These are phyloP conservation scores for Neurospora discreta DNA, from an alignment of 495 filamentous ascomycete genomes.

Conservation along the genomic window DNA sequence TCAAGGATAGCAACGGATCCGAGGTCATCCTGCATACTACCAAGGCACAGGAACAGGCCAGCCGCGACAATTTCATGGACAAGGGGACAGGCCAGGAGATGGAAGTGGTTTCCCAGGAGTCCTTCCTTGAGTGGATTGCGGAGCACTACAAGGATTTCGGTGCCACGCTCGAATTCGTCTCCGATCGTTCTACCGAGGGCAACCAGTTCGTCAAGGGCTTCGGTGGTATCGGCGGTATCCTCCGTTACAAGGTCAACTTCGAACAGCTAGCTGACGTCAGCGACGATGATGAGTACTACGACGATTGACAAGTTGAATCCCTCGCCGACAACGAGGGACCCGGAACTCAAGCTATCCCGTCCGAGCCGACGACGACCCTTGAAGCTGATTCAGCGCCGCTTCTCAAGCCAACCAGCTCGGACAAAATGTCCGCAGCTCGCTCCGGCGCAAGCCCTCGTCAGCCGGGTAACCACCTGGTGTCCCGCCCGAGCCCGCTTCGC, in stretches of 20 bases:
- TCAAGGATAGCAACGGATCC: conserved; percentile 62
- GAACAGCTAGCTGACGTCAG: conserved; percentile 91
- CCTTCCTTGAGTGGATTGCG: conserved; percentile 97
- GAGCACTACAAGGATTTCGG: conserved; percentile 97
- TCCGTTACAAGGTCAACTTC: conserved; percentile 99
- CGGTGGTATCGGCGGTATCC: conserved; percentile 91
- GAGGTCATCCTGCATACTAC: conserved; percentile 76
- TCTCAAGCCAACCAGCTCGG: conserved; percentile 25
- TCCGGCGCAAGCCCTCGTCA: conserved; percentile 26
- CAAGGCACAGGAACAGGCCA: conserved; percentile 64
- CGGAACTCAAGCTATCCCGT: conserved; percentile 54
- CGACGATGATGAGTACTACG: conserved; percentile 98
- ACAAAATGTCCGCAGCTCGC: conserved; percentile 25
- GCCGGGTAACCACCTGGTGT: conserved; percentile 28
- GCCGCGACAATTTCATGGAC: conserved; percentile 81
- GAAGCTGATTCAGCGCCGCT: conserved; percentile 20
- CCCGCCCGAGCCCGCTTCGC: conserved; percentile 48
- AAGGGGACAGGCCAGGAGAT: conserved; percentile 93
- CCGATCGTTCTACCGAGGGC: conserved; percentile 89
- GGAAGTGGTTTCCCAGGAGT: conserved; percentile 73
- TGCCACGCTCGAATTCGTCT: conserved; percentile 93
- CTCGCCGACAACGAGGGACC: conserved; percentile 84
- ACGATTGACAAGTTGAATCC: conserved; percentile 93
- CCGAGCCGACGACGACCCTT: conserved; percentile 35
- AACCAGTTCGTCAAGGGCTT: conserved; percentile 99